Percentiles rank a stretch among this genome's conserved stretches.
phyloP scores from a whole-genome alignment of 2,329 filamentous ascomycete species.

The Aspergillus carbonarius region DNA sequence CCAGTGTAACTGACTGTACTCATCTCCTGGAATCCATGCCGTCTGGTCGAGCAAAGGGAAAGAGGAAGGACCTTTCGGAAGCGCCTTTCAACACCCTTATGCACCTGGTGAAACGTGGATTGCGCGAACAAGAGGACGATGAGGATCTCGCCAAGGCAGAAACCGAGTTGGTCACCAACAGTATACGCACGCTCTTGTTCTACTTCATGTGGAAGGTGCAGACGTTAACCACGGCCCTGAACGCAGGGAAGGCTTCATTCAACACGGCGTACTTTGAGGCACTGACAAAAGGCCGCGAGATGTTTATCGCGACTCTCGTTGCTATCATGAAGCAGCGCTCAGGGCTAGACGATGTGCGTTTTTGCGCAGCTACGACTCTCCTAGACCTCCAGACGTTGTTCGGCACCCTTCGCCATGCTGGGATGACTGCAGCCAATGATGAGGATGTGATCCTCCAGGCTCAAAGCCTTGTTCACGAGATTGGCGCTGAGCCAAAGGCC shows the following conservation, averaged over 20 bases:
- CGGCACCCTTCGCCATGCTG: conserved; percentile 63
- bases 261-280: conserved; percentile 65
- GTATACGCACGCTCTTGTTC: conserved; percentile 74
- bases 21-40: conserved; percentile 66
- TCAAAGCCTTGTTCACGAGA: conserved; percentile 65
- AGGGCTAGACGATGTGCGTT: conserved; percentile 70
- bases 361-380: conserved; percentile 71
- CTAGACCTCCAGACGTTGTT: conserved; percentile 83
- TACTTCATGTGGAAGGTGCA: conserved; percentile 95
- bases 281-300: conserved; percentile 61
- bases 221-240: conserved; percentile 56
- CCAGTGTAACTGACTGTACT: conserved; percentile 74
- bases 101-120: conserved; percentile 70
- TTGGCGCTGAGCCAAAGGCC: conserved; percentile 61
- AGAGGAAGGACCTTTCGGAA: conserved; percentile 38
- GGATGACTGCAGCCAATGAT: conserved; percentile 39
- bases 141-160: conserved; percentile 73
- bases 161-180: conserved; percentile 72
- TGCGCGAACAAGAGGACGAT: conserved; percentile 61
- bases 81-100: conserved; percentile 66
- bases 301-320: conserved; percentile 51
- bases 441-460: conserved; percentile 56
- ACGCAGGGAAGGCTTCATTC: conserved; percentile 56
- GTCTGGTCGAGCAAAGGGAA: conserved; percentile 35
- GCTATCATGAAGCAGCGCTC: conserved; percentile 51